Evolutionary conservation across 108 stramenopile species (phyloP).

Genomic region (Phaeodactylum tricornutum): DNA sequence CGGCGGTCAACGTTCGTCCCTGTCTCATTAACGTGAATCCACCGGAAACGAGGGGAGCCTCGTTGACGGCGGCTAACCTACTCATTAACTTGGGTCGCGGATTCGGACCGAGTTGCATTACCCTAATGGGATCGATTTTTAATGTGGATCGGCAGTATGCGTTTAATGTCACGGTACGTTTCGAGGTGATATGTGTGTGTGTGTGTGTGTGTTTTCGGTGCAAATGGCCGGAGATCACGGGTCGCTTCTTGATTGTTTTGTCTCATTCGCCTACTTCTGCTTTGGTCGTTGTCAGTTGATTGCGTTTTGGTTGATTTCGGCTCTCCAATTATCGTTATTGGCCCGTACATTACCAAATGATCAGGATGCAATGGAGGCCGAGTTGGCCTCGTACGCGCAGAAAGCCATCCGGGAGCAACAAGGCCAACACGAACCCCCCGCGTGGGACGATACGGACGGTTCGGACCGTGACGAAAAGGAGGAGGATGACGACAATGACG

Average conservation of each 20-base stretch:
- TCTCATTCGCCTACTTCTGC: not conserved
- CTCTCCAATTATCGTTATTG: conserved; percentile 38
- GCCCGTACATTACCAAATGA: conserved; percentile 43
- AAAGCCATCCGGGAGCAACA: conserved; percentile 1
- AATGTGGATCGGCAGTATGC: conserved; percentile 22
- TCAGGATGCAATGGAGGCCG: conserved; percentile 57
- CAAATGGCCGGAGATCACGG: not conserved
- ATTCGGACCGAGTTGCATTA: conserved; percentile 46
- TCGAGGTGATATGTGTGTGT: no score
- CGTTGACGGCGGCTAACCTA: conserved; percentile 56
- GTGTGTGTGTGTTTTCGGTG: not conserved
- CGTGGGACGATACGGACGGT: not conserved
- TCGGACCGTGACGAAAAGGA: not conserved
- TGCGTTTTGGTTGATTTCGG: conserved; percentile 44
- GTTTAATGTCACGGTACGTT: conserved; percentile 41
- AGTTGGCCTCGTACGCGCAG: conserved; percentile 35
- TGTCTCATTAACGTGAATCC: conserved; percentile 70
- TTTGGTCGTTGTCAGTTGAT: conserved; percentile 12
- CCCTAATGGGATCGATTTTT: conserved; percentile 26
- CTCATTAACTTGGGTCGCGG: conserved; percentile 51
- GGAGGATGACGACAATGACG: not conserved
- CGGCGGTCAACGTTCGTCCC: conserved; percentile 57
- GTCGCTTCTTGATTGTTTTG: no score
- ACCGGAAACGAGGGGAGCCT: conserved; percentile 62
- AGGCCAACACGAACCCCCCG: not conserved